Evolutionary conservation across 306 rosid genomes (phyloP).

Genomic region (Oxytropis ochrocephala): DNA sequence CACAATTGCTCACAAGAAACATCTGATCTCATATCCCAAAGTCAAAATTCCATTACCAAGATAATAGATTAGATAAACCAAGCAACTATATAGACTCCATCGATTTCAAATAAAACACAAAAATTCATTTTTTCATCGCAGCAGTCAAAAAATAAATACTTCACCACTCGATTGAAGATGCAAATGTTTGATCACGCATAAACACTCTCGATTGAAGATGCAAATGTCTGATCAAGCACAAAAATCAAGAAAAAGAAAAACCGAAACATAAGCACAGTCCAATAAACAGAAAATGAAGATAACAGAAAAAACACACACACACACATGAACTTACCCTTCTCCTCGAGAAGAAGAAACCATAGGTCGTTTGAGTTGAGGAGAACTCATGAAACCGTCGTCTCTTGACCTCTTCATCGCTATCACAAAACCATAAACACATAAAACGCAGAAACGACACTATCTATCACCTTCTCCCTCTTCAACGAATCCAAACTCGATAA

Average conservation of each 20-base stretch:
- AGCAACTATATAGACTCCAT: not conserved
- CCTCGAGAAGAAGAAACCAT: conserved; percentile 55
- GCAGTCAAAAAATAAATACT: conserved; percentile 7
- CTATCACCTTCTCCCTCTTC: conserved; percentile 23
- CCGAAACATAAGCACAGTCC: not conserved
- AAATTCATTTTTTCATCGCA: not conserved
- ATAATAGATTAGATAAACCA: not conserved
- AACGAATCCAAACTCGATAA: conserved; percentile 33
- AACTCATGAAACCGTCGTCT: conserved; percentile 54
- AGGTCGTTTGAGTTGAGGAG: conserved; percentile 74
- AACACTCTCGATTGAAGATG: conserved; percentile 12
- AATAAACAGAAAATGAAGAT: not conserved
- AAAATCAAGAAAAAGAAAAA: not conserved
- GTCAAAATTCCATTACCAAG: conserved; percentile 17
- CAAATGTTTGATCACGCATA: conserved; percentile 17
- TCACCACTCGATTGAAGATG: conserved; percentile 24
- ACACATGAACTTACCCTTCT: conserved; percentile 50
- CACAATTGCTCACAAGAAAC: conserved; percentile 14
- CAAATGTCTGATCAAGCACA: conserved; percentile 34
- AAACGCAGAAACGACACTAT: not conserved
- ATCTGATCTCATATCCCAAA: conserved; percentile 29
- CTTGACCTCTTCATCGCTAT: conserved; percentile 75
- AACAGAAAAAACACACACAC: not conserved
- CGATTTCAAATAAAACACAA: conserved; percentile 23
- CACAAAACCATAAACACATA: not conserved